A percentile compares a stretch with the other conserved stretches of the same genome.
Conservation (phyloP, 179 eudicot genomes). For the Beta corolliflora region DNA sequence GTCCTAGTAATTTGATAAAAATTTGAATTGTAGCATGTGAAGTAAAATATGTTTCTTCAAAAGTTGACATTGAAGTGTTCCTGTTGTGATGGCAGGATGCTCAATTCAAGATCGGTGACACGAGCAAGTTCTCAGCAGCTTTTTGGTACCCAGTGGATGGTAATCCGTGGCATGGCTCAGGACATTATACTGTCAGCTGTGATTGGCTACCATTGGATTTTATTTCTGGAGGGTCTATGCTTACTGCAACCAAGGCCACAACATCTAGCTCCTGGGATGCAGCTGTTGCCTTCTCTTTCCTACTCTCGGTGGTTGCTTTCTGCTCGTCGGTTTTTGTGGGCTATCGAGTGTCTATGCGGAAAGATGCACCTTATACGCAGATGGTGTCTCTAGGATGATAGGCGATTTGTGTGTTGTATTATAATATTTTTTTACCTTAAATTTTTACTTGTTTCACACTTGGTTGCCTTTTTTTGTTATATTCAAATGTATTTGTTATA, state of each 20-base stretch:
- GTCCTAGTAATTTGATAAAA: neutral
- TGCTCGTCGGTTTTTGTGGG: constrained; percentile 61
- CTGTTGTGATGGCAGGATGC: constrained; percentile 55
- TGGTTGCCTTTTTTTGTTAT: constrained; percentile 25
- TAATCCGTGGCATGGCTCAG: constrained; percentile 78
- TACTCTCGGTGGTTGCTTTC: constrained; percentile 69
- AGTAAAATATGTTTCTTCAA: neutral
- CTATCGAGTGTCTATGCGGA: constrained; percentile 39
- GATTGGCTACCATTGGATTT: constrained; percentile 72
- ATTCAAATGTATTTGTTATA: constrained; percentile 20
- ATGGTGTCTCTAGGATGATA: constrained; percentile 45
- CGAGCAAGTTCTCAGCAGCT: constrained; percentile 84
- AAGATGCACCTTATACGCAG: constrained; percentile 50
- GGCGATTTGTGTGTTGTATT: constrained; percentile 24
- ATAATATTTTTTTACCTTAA: constrained; percentile 1
- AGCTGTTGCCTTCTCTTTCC: constrained; percentile 68
- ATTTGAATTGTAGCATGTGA: neutral
- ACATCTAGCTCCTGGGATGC: constrained; percentile 63
- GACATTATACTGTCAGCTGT: constrained; percentile 72
- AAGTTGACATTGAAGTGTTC: neutral
- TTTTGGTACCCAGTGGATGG: constrained; percentile 92
- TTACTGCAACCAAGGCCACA: constrained; percentile 22
- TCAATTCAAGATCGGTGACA: constrained; percentile 72
- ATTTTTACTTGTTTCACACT: constrained; percentile 1
- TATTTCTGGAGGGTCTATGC: constrained; percentile 34